Percentiles rank a stretch among this genome's conserved stretches.
Conservation (phyloP, 805 yeast genomes). For the Naumovozyma castellii region DNA sequence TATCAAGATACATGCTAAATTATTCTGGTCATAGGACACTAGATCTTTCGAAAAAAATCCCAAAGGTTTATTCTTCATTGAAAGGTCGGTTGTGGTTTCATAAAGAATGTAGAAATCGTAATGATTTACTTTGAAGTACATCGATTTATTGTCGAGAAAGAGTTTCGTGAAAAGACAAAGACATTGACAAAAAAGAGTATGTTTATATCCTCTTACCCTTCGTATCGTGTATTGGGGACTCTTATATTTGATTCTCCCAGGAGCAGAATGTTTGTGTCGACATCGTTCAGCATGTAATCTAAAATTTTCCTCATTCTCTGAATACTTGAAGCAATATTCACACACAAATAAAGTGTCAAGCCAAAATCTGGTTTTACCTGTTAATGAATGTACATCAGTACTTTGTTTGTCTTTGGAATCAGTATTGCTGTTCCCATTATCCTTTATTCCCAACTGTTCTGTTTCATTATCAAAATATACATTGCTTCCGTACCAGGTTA, state of each 20-base stretch:
- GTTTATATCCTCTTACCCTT: constrained; percentile 56
- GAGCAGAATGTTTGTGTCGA: constrained; percentile 33
- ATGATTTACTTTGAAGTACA: constrained; percentile 67
- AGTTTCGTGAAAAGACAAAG: constrained; percentile 78
- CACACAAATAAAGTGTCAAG: constrained; percentile 60
- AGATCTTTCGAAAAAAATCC: constrained; percentile 90
- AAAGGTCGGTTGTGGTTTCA: constrained; percentile 32
- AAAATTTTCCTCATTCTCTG: constrained; percentile 39
- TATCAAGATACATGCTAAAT: constrained; percentile 81
- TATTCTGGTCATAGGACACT: constrained; percentile 65
- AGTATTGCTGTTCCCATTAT: not conserved
- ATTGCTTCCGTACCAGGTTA: constrained; percentile 83
- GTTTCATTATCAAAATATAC: constrained; percentile 49
- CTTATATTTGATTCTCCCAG: constrained; percentile 64
- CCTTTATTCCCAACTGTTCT: constrained; percentile 3
- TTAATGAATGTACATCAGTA: constrained; percentile 5
- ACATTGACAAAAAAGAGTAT: constrained; percentile 68
- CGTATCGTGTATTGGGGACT: constrained; percentile 50
- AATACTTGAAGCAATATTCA: constrained; percentile 75
- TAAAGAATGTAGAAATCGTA: constrained; percentile 74
- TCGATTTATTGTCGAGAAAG: constrained; percentile 81
- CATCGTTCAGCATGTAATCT: constrained; percentile 44
- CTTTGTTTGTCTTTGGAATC: constrained; percentile 1
- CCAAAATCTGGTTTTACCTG: constrained; percentile 35
- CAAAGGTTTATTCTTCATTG: constrained; percentile 42